Base-by-base conservation (phyloP, 805 yeast species). In the Brettanomyces sp. region DNA sequence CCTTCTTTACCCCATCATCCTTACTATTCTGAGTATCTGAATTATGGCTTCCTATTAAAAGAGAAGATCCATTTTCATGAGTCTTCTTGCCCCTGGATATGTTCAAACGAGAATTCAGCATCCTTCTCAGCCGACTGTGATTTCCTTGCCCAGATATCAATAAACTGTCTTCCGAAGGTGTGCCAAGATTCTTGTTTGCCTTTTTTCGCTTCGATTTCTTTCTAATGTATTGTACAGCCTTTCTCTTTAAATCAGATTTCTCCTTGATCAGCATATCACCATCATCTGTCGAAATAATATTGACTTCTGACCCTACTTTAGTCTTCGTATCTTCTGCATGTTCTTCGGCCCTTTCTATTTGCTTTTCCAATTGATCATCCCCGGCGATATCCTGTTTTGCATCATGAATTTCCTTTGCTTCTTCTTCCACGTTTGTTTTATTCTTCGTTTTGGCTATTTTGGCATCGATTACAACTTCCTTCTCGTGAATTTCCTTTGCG, bases 401-500 rank as follows among this genome's bases (percentile, higher is more conserved):
- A 28, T 28, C 3, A 21, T 40, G 13, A 9, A 23, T 24, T 28
- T 18, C n/a, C 13, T 9, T 34, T 30, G 30, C 18, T n/a, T 14
- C 39, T 18, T 46, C 52, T 36, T 49, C 51, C n/a, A 45, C 49
- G 8, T 49, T 51, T 4, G 51, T 46, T 3, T 24, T 38, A 13
- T 18, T 40, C 36, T 33, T 25, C 42, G 11, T 39, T 40, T 24
- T n/a, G 21, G 43, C 25, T 40, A 30, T 39, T 24, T 40, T 40
- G 33, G 41, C 32, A 36, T 39, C 40, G 36, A 44, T 44, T 14
- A 35, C 34, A 24, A n/a, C 13, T 8, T 35, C 4, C 37, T 18
- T 12, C n/a, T 35, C 37, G 7, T 54, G 49, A 4, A 46, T 51
- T 35, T 49, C 50, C n/a, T 46, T 48, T 12, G 47, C 51, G 4